phyloP scores from a whole-genome alignment of 1,284 basidiomycete genomes.

The Phellopilus nigrolimitatus region DNA sequence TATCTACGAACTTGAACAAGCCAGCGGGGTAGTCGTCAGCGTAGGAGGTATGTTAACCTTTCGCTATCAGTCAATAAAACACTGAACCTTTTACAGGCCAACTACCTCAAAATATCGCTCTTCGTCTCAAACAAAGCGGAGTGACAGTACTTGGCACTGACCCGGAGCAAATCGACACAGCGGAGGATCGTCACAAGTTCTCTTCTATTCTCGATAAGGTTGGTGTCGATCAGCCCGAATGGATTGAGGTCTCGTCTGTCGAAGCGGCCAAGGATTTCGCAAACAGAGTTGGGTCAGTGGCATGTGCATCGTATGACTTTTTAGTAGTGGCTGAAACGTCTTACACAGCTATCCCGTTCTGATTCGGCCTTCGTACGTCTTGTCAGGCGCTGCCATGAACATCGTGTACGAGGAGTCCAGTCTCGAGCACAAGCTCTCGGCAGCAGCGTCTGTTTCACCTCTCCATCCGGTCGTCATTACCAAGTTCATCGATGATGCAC shows the following conservation, averaged over 20 bases:
- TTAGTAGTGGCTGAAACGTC: slow-evolving; percentile 19
- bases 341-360: slow-evolving; percentile 82
- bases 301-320: not conserved
- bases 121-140: slow-evolving; percentile 86
- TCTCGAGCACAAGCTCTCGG: slow-evolving; percentile 89
- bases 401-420: slow-evolving; percentile 91
- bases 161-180: slow-evolving; percentile 92
- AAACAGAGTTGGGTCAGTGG: slow-evolving; percentile 66
- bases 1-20: slow-evolving; percentile 95
- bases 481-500: slow-evolving; percentile 97
- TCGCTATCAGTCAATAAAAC: not conserved
- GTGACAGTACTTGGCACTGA: slow-evolving; percentile 97
- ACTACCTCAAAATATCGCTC: slow-evolving; percentile 97
- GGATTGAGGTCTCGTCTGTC: slow-evolving; percentile 88
- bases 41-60: slow-evolving; percentile 72
- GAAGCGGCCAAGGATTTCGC: slow-evolving; percentile 93
- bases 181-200: slow-evolving; percentile 99
- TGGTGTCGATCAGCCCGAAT: slow-evolving; percentile 96
- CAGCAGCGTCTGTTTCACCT: slow-evolving; percentile 93
- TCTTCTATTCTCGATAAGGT: slow-evolving; percentile 92
- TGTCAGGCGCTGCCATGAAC: slow-evolving; percentile 99
- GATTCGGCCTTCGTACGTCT: slow-evolving; percentile 94
- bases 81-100: slow-evolving; percentile 53
- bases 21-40: slow-evolving; percentile 92
- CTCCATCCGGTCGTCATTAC: slow-evolving; percentile 97